Evolutionary conservation across 2,329 filamentous ascomycete genomes (phyloP).

Genomic region (Lecanicillium sp.): DNA sequence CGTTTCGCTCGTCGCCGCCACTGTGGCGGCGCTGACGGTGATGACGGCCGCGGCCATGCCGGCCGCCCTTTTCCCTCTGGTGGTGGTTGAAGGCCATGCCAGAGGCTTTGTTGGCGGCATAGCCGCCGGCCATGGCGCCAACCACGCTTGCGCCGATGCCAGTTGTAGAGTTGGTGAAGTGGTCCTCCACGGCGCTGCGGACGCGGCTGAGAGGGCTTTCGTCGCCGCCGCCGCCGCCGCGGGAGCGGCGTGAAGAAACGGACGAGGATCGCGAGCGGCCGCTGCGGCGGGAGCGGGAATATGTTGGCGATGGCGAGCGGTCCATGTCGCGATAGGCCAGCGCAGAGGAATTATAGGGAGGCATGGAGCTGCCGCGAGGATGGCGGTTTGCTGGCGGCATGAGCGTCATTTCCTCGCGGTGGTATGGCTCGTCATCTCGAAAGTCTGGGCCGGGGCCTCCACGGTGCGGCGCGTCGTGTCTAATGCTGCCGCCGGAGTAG

Average conservation of each 20-base stretch:
- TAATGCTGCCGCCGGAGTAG: constrained; percentile 20
- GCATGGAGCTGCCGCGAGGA: constrained; percentile 24
- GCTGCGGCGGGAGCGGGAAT: constrained; percentile 8
- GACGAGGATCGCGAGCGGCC: constrained; percentile 13
- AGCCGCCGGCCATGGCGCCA: constrained; percentile 45
- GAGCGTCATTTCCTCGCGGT: constrained; percentile 21
- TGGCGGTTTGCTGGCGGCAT: constrained; percentile 14
- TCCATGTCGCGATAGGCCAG: constrained; percentile 19
- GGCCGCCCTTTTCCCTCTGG: constrained; percentile 15
- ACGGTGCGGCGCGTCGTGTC: constrained; percentile 11
- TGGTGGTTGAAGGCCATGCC: constrained; percentile 28
- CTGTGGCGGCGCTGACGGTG: constrained; percentile 15
- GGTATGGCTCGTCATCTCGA: constrained; percentile 18
- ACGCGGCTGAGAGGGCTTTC: constrained; percentile 30
- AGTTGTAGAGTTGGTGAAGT: constrained; percentile 38
- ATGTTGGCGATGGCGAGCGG: constrained; percentile 10
- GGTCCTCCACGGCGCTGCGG: constrained; percentile 31
- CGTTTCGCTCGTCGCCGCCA: constrained; percentile 15
- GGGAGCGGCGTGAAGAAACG: constrained; percentile 2
- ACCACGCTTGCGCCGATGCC: constrained; percentile 44
- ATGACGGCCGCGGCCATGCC: constrained; percentile 13
- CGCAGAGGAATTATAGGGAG: constrained; percentile 14
- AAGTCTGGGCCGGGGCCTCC: constrained; percentile 10
- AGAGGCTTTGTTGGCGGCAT: constrained; percentile 41
- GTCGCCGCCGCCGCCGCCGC: constrained; percentile 1